Evolutionary conservation across 2,329 filamentous ascomycete genomes (phyloP), one percentile per base, ranked within the genome.

Genomic region (Colletotrichum sp.): DNA sequence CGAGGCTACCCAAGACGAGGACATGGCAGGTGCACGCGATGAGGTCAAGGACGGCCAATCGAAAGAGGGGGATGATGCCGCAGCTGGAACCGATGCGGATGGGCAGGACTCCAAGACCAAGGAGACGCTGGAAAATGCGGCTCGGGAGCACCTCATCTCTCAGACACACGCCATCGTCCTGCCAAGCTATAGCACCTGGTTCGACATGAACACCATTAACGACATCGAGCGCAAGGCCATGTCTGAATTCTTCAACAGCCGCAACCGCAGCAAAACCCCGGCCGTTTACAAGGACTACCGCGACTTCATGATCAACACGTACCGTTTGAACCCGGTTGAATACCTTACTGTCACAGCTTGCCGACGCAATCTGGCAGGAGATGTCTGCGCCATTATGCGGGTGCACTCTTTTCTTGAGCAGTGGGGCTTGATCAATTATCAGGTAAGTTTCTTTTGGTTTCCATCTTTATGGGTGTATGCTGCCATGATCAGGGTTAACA

Each of bases 291-390:
- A 99, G 86, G 97, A 99, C 83, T 99, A 99, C 86, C 94, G 97
- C 80, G 97, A 99, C 83, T 99, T 99, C 83, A 99, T 99, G 97
- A 96, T 99, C 87, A 99, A 99, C 87, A 99, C 97, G 16, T 99
- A 99, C 86, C 94, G 97, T 48, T 88, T 99, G 72, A 99, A 99
- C 83, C 97, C 97, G 7, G 91, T 96, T 70, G 97, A 99, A 85
- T 99, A 99, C 82, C 90, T 99, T 71, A 99, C 97, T 7, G 96
- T 99, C 71, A 99, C 97, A 13, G 97, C 97, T 67, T 99, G 97
- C 84, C 92, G 97, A 78, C 92, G 97, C 79, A 99, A 99, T 84
- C 87, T 99, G 82, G 97, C 97, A 26, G 97, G 97, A 78, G 97
- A 99, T 85, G 97, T 99, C 36, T 99, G 97, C 87, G 96, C 97